Percentiles rank a stretch among this genome's conserved stretches.
These are phyloP conservation scores for Dysphania ambrosioides DNA, from an alignment of 148 eudicot genomes.

Conservation along the genomic window DNA sequence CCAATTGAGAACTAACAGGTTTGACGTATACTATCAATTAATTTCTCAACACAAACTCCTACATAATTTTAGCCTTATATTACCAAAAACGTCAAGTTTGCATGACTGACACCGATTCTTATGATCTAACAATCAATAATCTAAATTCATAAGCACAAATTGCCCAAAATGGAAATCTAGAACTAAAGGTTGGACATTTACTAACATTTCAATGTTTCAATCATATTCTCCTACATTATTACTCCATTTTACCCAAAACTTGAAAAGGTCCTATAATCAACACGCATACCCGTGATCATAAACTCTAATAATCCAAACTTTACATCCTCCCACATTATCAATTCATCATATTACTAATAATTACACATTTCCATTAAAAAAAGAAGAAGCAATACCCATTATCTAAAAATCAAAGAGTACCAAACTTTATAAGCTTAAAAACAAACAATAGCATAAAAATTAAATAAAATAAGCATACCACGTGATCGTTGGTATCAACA, in stretches of 20 bases:
- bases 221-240: too few species aligned
- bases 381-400: neutral
- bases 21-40: neutral
- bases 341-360: too few species aligned
- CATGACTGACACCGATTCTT: neutral
- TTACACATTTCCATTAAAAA: too few species aligned
- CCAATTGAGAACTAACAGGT: neutral
- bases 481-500: slow-evolving; percentile 57
- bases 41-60: neutral
- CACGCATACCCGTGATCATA: too few species aligned
- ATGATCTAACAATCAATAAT: neutral
- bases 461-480: slow-evolving; percentile 38
- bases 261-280: too few species aligned
- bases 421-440: neutral
- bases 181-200: neutral
- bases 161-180: neutral
- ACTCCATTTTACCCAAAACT: too few species aligned
- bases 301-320: too few species aligned
- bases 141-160: neutral
- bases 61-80: neutral
- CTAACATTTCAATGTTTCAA: neutral
- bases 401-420: neutral
- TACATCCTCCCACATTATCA: too few species aligned
- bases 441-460: neutral
- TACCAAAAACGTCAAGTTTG: neutral